Percentiles rank a stretch among this genome's conserved stretches.
phyloP scores from a whole-genome alignment of 805 yeast species.

The Saturnispora halmiae region DNA sequence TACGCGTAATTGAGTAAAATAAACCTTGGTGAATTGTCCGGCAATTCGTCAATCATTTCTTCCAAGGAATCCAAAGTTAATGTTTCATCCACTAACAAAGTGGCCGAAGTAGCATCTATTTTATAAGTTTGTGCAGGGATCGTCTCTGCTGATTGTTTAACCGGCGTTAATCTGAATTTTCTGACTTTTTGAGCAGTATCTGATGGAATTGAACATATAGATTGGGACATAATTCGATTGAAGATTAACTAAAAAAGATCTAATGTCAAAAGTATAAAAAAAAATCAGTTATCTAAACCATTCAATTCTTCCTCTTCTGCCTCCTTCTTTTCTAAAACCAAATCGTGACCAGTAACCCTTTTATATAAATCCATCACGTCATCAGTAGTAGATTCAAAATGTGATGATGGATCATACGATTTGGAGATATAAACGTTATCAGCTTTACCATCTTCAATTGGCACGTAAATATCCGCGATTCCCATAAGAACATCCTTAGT shows the following conservation, averaged over 20 bases:
- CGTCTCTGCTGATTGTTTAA: conserved; percentile 50
- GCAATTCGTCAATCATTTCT: conserved; percentile 65
- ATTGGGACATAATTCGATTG: conserved; percentile 30
- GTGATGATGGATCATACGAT: conserved; percentile 91
- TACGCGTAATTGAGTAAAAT: conserved; percentile 70
- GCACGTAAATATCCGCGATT: conserved; percentile 83
- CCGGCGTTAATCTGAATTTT: conserved; percentile 55
- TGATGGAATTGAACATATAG: conserved; percentile 53
- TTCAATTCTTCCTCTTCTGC: conserved; percentile 48
- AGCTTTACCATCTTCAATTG: conserved; percentile 69
- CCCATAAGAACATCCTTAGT: conserved; percentile 85
- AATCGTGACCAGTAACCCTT: conserved; percentile 86
- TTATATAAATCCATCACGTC: conserved; percentile 91
- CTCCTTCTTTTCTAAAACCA: conserved; percentile 72
- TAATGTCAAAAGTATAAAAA: not conserved
- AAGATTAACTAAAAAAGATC: not conserved
- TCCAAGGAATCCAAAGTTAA: conserved; percentile 42
- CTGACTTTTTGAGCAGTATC: conserved; percentile 52
- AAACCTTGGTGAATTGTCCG: conserved; percentile 74
- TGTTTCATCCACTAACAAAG: conserved; percentile 38
- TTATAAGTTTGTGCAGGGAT: conserved; percentile 55
- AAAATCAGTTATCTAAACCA: conserved; percentile 20
- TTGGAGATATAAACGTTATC: conserved; percentile 76
- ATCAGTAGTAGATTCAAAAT: conserved; percentile 92
- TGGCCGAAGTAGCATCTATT: conserved; percentile 49